Evolutionary conservation across 495 filamentous ascomycete genomes (phyloP), one percentile per base, ranked within the genome.

Genomic region (Lichina pygmaea): DNA sequence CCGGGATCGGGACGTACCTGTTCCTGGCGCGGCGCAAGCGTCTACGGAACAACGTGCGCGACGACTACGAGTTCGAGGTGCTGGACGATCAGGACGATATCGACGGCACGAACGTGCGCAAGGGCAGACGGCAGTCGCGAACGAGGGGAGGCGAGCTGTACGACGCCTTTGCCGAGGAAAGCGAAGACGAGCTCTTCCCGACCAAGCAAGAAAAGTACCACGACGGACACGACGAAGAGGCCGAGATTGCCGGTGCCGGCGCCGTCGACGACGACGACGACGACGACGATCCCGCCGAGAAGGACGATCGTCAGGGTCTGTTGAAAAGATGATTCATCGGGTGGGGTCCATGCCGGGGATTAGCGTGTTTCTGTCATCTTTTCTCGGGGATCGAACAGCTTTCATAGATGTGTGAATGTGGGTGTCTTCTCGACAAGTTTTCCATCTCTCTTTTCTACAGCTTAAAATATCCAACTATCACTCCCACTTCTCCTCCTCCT

Each of bases 41-140:
- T 36, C 65, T 76, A 34, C 71, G 74, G 44, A 80, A 77, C 55
- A 79, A 76, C 59, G 63, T 71, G 30, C 73, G 80, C 38, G 80
- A 89, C 52, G 77, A 83, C 58, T 97, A 94, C 54, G 86, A 93
- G 51, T 97, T 97, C 50, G 86, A 93, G 57, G 72, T 92, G 52
- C 70, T 97, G 32, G 75, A 85, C 50, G 75, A 86, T 50, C 76
- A 83, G 8, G 89, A 93, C 51, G 73, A 71, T 11, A 66, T 73
- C 36, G 80, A 71, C 34, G 71, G 66, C 8, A 58, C 11, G 45
- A 54, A 59, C 15, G 39, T 11, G 37, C 30, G 16, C 10, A 47
- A 32, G 51, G 52, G 36, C 52, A 55, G 16, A 57, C 58, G 41
- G 49, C 47, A n/a, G 46, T 44, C 9, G 41, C 52, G 6, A 55